A percentile compares a stretch with the other conserved stretches of the same genome.
Evolutionary conservation across 768 basidiomycete species (phyloP).

Genomic region (Termitomyces sp.): DNA sequence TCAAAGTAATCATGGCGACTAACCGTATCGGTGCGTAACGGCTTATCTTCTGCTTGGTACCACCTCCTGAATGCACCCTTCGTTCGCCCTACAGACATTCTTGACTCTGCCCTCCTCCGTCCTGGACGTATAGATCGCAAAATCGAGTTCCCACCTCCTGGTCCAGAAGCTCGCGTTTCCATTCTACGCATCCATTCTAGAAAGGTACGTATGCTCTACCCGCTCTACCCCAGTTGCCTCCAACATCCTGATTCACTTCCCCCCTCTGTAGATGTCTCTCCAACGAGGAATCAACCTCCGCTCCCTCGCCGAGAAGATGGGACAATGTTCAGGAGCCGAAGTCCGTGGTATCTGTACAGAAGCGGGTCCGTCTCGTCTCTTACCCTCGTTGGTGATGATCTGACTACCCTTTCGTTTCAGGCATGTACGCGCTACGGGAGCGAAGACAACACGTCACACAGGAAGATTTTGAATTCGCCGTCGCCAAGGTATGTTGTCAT

Average conservation of each 20-base stretch:
- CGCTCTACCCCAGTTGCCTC: background rate
- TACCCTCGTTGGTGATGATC: background rate
- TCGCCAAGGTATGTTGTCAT: slow-evolving; percentile 68
- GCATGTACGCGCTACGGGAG: slow-evolving; percentile 97
- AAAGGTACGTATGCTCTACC: slow-evolving; percentile 49
- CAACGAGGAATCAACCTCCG: slow-evolving; percentile 98
- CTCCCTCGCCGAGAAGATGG: slow-evolving; percentile 97
- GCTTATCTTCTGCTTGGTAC: background rate
- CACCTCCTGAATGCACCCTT: background rate
- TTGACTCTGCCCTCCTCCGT: slow-evolving; percentile 89
- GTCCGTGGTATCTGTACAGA: slow-evolving; percentile 97
- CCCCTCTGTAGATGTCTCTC: slow-evolving; percentile 75
- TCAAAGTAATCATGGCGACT: slow-evolving; percentile 95
- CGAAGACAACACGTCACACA: slow-evolving; percentile 96
- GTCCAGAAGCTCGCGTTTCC: slow-evolving; percentile 94
- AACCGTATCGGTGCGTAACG: slow-evolving; percentile 78
- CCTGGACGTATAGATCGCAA: slow-evolving; percentile 95
- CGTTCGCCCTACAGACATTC: too few species aligned
- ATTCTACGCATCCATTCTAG: slow-evolving; percentile 96
- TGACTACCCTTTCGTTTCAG: slow-evolving; percentile 28
- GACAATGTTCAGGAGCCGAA: slow-evolving; percentile 96
- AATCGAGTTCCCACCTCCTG: slow-evolving; percentile 98
- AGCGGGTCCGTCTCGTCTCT: slow-evolving; percentile 56
- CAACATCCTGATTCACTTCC: background rate
- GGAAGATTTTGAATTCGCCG: slow-evolving; percentile 98